Evolutionary conservation across 331 rosid genomes (phyloP).

Genomic region (Malus hybrid): DNA sequence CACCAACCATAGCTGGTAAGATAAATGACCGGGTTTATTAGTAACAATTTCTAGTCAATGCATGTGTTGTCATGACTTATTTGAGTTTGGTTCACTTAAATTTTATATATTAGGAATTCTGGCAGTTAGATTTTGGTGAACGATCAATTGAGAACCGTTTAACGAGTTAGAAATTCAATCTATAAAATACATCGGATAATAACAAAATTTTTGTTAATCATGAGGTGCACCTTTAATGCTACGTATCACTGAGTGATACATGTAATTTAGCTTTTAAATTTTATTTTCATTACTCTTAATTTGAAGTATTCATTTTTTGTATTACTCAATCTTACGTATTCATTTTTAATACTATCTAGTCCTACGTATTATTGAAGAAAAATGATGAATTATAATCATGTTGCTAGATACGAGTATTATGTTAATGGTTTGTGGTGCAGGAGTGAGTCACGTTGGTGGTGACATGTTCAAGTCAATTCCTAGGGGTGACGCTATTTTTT

Average conservation of each 20-base stretch:
- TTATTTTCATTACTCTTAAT: background rate
- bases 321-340: background rate
- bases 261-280: too few species aligned
- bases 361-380: background rate
- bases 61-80: too few species aligned
- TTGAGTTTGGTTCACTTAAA: too few species aligned
- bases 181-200: background rate
- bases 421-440: conserved; percentile 20
- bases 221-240: background rate
- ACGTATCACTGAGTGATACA: too few species aligned
- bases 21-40: background rate
- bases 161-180: too few species aligned
- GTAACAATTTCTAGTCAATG: background rate
- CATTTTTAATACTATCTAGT: too few species aligned
- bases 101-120: too few species aligned
- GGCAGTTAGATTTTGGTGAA: background rate
- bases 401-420: background rate
- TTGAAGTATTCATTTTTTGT: background rate
- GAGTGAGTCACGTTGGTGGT: conserved; percentile 74
- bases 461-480: conserved; percentile 83
- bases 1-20: conserved; percentile 45
- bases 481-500: conserved; percentile 62
- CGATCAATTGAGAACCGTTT: background rate
- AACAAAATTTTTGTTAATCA: too few species aligned
- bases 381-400: too few species aligned